Conservation (phyloP, 73 alveolate genomes). For the Diophrys appendiculata region DNA sequence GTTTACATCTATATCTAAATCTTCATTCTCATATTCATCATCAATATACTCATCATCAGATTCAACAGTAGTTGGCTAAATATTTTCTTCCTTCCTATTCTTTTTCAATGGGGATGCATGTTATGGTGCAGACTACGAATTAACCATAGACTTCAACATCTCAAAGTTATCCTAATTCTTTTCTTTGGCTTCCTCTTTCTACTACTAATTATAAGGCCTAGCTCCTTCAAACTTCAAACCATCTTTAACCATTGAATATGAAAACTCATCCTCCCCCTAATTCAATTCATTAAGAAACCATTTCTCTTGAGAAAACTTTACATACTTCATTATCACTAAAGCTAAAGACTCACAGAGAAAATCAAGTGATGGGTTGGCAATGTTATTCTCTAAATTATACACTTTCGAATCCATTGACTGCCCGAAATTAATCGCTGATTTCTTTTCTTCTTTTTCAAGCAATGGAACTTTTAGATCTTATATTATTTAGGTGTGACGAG, state of each 20-base stretch:
- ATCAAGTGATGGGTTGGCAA: background rate
- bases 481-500: too few relatives aligned
- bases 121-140: conserved; percentile 14
- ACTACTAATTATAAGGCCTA: background rate
- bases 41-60: conserved; percentile 4
- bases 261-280: conserved; percentile 15
- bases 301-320: conserved; percentile 20
- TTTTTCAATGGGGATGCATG: background rate
- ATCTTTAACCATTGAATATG: background rate
- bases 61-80: too few relatives aligned
- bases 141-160: background rate
- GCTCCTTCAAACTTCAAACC: conserved; percentile 12
- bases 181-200: conserved; percentile 11
- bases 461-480: too few relatives aligned
- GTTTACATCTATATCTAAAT: conserved; percentile 5
- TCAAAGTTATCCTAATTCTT: conserved; percentile 21
- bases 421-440: conserved; percentile 4
- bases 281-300: conserved; percentile 7
- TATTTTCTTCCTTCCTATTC: too few relatives aligned
- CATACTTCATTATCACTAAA: conserved; percentile 9
- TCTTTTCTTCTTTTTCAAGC: conserved; percentile 5
- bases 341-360: conserved; percentile 19
- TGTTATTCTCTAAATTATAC: conserved; percentile 4
- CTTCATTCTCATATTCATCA: conserved; percentile 8
- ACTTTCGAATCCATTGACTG: conserved; percentile 13